phyloP scores from a whole-genome alignment of 1,284 basidiomycete species.

The Apiotrichum domesticum region DNA sequence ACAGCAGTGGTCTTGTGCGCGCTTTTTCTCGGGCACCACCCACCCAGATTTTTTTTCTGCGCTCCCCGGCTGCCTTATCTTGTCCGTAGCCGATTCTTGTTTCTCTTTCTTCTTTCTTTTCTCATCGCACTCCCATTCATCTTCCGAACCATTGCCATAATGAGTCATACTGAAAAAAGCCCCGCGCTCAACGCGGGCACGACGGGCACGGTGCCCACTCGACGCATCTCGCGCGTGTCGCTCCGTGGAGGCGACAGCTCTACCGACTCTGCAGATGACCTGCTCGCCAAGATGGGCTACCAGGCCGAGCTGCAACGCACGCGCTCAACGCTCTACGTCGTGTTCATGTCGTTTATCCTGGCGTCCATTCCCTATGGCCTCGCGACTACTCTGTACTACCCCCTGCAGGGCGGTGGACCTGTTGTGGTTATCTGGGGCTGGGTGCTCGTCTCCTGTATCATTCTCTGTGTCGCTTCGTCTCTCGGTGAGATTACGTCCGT shows the following conservation, averaged over 20 bases:
- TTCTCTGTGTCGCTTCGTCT: slow-evolving; percentile 46
- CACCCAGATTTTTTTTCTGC: too few species aligned
- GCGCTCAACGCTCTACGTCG: slow-evolving; percentile 14
- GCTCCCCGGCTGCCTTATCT: too few species aligned
- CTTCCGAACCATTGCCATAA: too few species aligned
- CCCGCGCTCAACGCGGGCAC: too few species aligned
- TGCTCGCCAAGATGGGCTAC: slow-evolving; percentile 19
- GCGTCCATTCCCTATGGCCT: slow-evolving; percentile 34
- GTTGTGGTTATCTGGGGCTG: slow-evolving; percentile 41
- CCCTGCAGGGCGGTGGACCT: slow-evolving; percentile 32
- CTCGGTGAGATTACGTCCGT: slow-evolving; percentile 48
- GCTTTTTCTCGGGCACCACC: too few species aligned
- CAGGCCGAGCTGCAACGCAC: slow-evolving; percentile 15
- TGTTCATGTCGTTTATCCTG: slow-evolving; percentile 34
- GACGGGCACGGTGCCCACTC: too few species aligned
- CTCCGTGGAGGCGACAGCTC: not conserved
- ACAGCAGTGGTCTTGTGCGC: too few species aligned
- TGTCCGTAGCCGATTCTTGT: too few species aligned
- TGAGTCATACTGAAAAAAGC: too few species aligned
- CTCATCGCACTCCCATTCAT: too few species aligned
- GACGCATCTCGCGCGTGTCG: not conserved
- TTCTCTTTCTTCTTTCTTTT: too few species aligned
- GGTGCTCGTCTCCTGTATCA: slow-evolving; percentile 47
- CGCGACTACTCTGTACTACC: slow-evolving; percentile 34
- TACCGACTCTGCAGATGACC: slow-evolving; percentile 17